Evolutionary conservation across 2,329 filamentous ascomycete genomes (phyloP), one percentile per base, ranked within the genome.

Genomic region (Chaetomiaceae sp.): DNA sequence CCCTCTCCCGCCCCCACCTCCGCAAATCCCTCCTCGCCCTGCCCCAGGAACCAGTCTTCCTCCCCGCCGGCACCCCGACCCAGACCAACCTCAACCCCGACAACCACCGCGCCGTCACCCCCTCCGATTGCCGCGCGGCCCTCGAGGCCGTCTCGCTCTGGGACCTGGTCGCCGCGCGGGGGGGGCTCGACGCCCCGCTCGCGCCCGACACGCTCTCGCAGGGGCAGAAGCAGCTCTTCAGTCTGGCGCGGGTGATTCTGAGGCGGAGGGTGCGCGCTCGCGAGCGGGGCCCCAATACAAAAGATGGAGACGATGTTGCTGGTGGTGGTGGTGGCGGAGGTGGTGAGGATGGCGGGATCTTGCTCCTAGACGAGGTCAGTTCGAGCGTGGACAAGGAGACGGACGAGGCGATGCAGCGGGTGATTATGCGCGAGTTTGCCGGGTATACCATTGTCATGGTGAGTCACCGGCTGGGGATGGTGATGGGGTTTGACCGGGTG

Each of bases 171-270:
- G 42, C 61, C 0, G 62, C 66, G 4, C 61, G 64, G 3, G 71
- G 71, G 3, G 71, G 71, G 0, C 56, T 75, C 0, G 56, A 61
- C 2, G 62, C 63, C 0, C 58, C 53, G 2, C 73, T 85, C 57
- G 70, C 71, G n/a, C 67, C 73, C 2, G 71, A 77, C 6, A 69
- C 72, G 46, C 69, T 84, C 5, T 78, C 74, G 5, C 75, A 78
- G 30, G 84, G 84, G 0, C 83, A 87, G 64, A 76, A 75, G 40
- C 84, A 87, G 61, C 71, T 87, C 0, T 84, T 87, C 59, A 82
- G 77, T 57, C 73, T 87, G 1, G 82, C 79, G 0, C 68, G 82
- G 0, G 83, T 81, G 0, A 71, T 86, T 16, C 65, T 86, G 7
- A 68, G 76, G 4, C 57, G 64, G 14, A 40, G 64, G 13, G 51